Percentiles rank a stretch among this genome's conserved stretches.
phyloP scores from a whole-genome alignment of 2,329 filamentous ascomycete species.

The Byssoonygena ceratinophila region DNA sequence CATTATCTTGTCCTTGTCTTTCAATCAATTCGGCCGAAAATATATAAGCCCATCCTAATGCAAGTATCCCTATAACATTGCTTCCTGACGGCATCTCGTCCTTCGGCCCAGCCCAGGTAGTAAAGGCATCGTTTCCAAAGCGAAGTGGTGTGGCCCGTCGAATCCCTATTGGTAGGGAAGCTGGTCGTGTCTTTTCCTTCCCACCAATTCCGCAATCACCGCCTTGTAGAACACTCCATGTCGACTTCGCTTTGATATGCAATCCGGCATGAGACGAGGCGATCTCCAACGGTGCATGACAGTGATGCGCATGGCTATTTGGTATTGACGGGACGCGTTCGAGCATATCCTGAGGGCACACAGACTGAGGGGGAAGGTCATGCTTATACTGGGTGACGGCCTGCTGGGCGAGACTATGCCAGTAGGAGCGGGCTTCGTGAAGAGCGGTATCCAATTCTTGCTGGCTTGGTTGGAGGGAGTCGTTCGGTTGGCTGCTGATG shows the following conservation, averaged over 20 bases:
- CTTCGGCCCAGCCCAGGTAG: background rate
- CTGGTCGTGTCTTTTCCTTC: conserved; percentile 4
- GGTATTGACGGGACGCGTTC: conserved; percentile 3
- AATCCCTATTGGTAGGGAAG: conserved; percentile 4
- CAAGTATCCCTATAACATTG: conserved; percentile 7
- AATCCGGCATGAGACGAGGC: background rate
- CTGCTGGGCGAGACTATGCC: conserved; percentile 7
- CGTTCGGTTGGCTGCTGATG: background rate
- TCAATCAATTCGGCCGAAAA: conserved; percentile 5
- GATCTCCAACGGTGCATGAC: background rate
- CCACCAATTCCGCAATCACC: conserved; percentile 2
- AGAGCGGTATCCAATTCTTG: background rate
- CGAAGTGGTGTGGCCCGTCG: background rate
- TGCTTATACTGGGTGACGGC: background rate
- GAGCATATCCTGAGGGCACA: conserved; percentile 5
- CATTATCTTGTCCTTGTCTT: conserved; percentile 1
- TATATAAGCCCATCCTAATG: conserved; percentile 9
- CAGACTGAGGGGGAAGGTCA: background rate
- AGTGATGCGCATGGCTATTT: background rate
- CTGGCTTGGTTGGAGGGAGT: conserved; percentile 6
- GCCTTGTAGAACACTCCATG: conserved; percentile 2
- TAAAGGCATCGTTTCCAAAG: conserved; percentile 1
- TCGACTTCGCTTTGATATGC: conserved; percentile 1
- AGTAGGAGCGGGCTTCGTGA: conserved; percentile 4
- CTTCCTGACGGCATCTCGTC: background rate